Percentiles rank a stretch among this genome's conserved stretches.
Conservation (phyloP, 805 yeast genomes). For the Candida loeiensis region DNA sequence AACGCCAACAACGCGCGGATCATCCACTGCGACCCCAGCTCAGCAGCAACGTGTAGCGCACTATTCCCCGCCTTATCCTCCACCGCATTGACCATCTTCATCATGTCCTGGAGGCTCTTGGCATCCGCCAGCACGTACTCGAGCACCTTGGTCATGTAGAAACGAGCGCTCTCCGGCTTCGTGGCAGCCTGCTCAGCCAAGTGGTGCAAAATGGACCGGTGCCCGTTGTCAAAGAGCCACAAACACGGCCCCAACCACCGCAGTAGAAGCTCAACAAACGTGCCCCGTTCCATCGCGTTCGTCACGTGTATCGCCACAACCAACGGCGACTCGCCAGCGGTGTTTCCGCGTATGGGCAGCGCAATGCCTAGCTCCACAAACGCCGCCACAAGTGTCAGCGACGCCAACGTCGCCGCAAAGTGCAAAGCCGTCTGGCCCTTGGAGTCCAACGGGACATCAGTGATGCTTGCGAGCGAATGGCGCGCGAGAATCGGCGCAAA, state of each 20-base stretch:
- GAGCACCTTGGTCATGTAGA: conserved; percentile 33
- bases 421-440: conserved; percentile 42
- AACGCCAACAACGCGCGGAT: conserved; percentile 32
- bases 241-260: conserved; percentile 59
- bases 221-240: conserved; percentile 51
- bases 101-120: conserved; percentile 17
- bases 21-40: conserved; percentile 37
- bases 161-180: conserved; percentile 32
- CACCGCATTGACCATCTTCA: conserved; percentile 29
- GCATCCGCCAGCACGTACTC: conserved; percentile 28
- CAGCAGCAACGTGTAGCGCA: conserved; percentile 40
- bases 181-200: conserved; percentile 50
- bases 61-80: conserved; percentile 38
- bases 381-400: conserved; percentile 30
- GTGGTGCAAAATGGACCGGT: conserved; percentile 83
- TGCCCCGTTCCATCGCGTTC: conserved; percentile 73
- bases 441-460: conserved; percentile 37
- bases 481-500: conserved; percentile 23
- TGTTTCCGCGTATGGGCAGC: conserved; percentile 39
- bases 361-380: conserved; percentile 34
- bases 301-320: conserved; percentile 82
- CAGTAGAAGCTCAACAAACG: conserved; percentile 68
- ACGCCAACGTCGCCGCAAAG: conserved; percentile 41
- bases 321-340: conserved; percentile 36
- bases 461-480: conserved; percentile 10